Conservation (phyloP, 495 filamentous ascomycete species). For the Aspergillus funiculosus region DNA sequence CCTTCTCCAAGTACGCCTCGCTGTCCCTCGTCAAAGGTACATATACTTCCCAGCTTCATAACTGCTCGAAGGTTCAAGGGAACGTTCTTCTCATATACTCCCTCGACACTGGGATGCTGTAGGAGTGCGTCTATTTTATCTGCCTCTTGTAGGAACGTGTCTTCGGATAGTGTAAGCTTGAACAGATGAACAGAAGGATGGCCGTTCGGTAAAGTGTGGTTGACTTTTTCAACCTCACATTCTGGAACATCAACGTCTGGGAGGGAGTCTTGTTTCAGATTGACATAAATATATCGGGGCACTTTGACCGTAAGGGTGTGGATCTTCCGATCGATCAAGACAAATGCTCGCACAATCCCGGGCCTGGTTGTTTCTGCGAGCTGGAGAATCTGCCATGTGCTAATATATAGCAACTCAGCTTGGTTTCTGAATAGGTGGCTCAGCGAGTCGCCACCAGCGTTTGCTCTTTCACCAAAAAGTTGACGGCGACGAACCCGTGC, state of each 20-base stretch:
- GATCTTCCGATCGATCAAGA: conserved; percentile 88
- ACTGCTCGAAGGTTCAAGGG: conserved; percentile 78
- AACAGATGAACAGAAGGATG: conserved; percentile 92
- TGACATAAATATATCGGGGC: conserved; percentile 82
- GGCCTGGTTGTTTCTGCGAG: conserved; percentile 72
- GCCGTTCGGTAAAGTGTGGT: conserved; percentile 87
- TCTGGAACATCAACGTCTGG: conserved; percentile 86
- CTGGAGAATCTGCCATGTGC: conserved; percentile 92
- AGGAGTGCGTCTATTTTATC: conserved; percentile 77
- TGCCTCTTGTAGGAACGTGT: conserved; percentile 74
- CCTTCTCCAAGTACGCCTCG: conserved; percentile 88
- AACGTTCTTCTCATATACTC: conserved; percentile 91
- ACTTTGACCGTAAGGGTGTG: conserved; percentile 85
- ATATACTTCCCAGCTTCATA: conserved; percentile 83
- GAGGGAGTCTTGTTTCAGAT: conserved; percentile 77
- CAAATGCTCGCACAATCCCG: conserved; percentile 81
- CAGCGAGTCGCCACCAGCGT: conserved; percentile 62
- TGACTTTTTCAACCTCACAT: conserved; percentile 85
- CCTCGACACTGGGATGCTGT: conserved; percentile 90
- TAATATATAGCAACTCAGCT: conserved; percentile 79
- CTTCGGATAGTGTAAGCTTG: conserved; percentile 84
- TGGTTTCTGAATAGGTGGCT: conserved; percentile 86
- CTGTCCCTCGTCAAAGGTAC: conserved; percentile 89
- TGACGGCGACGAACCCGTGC: conserved; percentile 82
- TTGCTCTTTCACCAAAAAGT: conserved; percentile 81